phyloP scores from a whole-genome alignment of 257 asterid species.

The Salvia hispanica region DNA sequence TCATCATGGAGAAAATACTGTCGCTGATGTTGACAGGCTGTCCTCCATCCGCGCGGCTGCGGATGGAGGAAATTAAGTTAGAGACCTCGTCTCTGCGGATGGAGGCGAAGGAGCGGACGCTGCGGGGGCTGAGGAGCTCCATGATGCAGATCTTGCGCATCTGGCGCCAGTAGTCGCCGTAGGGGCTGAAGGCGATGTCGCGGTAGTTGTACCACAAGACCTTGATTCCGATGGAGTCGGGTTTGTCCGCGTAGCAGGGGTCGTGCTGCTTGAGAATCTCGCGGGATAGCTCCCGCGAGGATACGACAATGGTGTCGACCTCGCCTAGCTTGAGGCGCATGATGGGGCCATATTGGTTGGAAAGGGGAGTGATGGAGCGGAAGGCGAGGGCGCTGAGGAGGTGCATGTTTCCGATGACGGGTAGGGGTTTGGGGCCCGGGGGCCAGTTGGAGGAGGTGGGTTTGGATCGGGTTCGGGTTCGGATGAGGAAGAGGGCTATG shows the following conservation, averaged over 20 bases:
- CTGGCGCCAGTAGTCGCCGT: conserved; percentile 33
- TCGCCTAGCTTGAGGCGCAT: conserved; percentile 23
- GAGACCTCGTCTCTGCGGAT: conserved; percentile 30
- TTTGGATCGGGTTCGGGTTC: background rate
- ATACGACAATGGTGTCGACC: background rate
- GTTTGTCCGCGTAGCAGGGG: conserved; percentile 2
- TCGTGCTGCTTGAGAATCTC: conserved; percentile 16
- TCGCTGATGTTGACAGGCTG: conserved; percentile 17
- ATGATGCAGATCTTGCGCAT: conserved; percentile 26
- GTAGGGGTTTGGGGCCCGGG: conserved; percentile 6
- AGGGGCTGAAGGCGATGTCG: conserved; percentile 26
- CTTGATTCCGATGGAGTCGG: background rate
- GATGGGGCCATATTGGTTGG: conserved; percentile 6
- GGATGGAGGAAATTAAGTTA: conserved; percentile 5
- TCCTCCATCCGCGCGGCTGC: background rate
- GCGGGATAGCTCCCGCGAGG: background rate
- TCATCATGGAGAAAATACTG: background rate
- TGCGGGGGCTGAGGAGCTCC: conserved; percentile 32
- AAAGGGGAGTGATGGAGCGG: background rate
- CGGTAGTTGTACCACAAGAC: conserved; percentile 30
- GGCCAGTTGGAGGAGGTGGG: background rate
- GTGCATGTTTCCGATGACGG: conserved; percentile 20
- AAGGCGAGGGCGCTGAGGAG: background rate
- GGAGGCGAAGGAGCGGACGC: conserved; percentile 26
- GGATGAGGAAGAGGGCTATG: background rate